phyloP scores from a whole-genome alignment of 164 flowering plant genomes.

The Vitis rupestris region DNA sequence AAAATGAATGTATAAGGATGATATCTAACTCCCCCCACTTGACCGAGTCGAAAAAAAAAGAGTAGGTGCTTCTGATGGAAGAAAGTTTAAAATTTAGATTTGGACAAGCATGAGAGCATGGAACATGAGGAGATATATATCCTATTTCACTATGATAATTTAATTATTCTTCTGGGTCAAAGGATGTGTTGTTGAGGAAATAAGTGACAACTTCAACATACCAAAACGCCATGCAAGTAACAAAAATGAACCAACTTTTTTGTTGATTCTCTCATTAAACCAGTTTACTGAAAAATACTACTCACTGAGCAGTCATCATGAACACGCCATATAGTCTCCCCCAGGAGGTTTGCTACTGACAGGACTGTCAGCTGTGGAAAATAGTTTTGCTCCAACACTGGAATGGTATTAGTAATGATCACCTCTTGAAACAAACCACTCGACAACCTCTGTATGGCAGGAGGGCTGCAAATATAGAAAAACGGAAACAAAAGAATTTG shows the following conservation, averaged over 20 bases:
- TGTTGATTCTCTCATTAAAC: neutral
- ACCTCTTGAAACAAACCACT: conserved; percentile 91
- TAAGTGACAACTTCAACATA: neutral
- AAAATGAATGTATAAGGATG: neutral
- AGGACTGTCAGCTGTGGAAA: conserved; percentile 81
- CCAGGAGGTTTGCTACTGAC: conserved; percentile 86
- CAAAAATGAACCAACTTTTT: neutral
- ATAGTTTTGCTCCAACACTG: conserved; percentile 68
- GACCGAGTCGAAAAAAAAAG: neutral
- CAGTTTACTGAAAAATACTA: conserved; percentile 47
- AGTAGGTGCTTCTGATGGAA: no score
- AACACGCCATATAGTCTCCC: conserved; percentile 93
- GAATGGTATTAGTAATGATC: conserved; percentile 84
- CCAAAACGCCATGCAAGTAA: neutral
- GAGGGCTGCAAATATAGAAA: conserved; percentile 56
- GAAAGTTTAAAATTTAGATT: neutral
- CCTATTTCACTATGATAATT: neutral
- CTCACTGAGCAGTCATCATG: conserved; percentile 98
- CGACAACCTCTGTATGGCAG: conserved; percentile 82
- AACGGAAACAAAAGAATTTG: neutral
- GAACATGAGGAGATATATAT: neutral
- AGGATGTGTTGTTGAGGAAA: neutral
- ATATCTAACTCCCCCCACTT: neutral
- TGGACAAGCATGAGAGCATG: neutral
- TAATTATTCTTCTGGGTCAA: no score